These are phyloP conservation scores for Penicillium verrucosum DNA, from an alignment of 2,329 filamentous ascomycete species.

Conservation along the genomic window DNA sequence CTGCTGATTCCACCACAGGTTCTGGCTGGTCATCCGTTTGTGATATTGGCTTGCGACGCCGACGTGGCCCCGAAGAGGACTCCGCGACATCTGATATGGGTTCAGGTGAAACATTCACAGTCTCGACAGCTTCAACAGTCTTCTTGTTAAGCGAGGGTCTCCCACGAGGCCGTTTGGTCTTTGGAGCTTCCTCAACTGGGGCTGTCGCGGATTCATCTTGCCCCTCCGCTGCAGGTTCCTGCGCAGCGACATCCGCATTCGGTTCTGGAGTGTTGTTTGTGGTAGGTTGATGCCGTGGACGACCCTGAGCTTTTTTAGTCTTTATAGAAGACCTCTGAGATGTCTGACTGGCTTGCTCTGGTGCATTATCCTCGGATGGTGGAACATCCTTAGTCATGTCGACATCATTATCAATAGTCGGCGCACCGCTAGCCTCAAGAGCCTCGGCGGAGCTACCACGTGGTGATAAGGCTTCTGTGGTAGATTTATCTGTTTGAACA, in stretches of 20 bases:
- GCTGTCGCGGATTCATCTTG: background rate
- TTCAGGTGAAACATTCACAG: background rate
- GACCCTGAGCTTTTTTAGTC: background rate
- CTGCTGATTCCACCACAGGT: conserved; percentile 6
- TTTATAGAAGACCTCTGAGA: background rate
- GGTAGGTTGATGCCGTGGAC: background rate
- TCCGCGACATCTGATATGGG: background rate
- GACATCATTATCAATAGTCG: background rate
- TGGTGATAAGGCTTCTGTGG: background rate
- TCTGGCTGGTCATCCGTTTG: conserved; percentile 8
- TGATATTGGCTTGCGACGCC: conserved; percentile 6
- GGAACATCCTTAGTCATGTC: background rate
- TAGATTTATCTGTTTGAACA: background rate
- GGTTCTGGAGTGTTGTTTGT: background rate
- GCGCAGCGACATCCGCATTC: background rate
- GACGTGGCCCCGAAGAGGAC: background rate
- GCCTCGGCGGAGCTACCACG: background rate
- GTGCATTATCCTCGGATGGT: background rate
- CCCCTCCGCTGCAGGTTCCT: background rate
- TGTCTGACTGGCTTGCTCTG: background rate
- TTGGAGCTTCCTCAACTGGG: background rate
- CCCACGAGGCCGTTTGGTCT: conserved; percentile 8
- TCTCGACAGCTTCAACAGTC: background rate
- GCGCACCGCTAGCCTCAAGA: background rate
- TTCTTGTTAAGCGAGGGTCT: conserved; percentile 1